phyloP scores from a whole-genome alignment of 2,329 filamentous ascomycete genomes.

The Claviceps sp. region DNA sequence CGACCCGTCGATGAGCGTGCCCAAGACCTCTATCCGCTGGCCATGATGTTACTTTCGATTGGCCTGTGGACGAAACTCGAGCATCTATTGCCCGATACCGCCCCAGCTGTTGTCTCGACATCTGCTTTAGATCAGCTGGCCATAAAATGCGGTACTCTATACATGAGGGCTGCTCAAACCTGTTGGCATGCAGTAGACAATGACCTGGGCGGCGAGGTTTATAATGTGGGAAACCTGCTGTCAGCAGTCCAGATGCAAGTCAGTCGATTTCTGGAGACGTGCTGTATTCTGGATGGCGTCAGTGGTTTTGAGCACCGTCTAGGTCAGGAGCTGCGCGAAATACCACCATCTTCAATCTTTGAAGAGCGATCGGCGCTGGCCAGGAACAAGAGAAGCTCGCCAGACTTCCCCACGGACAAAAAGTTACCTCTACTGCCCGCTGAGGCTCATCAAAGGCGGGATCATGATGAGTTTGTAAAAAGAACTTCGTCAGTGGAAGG shows the following conservation, averaged over 20 bases:
- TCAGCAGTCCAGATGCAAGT: slow-evolving; percentile 40
- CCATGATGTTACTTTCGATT: slow-evolving; percentile 59
- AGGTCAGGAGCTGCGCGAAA: slow-evolving; percentile 30
- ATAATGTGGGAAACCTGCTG: slow-evolving; percentile 34
- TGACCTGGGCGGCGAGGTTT: slow-evolving; percentile 33
- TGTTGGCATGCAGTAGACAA: slow-evolving; percentile 61
- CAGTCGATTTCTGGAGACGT: slow-evolving; percentile 47
- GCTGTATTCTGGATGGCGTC: slow-evolving; percentile 44
- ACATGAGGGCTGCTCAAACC: slow-evolving; percentile 60
- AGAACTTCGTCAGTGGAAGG: too few species aligned
- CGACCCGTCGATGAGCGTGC: slow-evolving; percentile 42
- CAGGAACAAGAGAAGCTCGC: slow-evolving; percentile 3
- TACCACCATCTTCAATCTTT: not conserved
- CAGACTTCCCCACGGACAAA: not conserved
- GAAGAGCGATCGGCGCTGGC: not conserved
- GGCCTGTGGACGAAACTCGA: slow-evolving; percentile 62
- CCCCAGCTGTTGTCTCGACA: slow-evolving; percentile 40
- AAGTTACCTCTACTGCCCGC: not conserved
- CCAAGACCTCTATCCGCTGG: slow-evolving; percentile 59
- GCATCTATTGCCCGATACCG: slow-evolving; percentile 29
- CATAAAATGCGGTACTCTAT: slow-evolving; percentile 57
- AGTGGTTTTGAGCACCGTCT: slow-evolving; percentile 42
- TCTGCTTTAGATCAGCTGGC: slow-evolving; percentile 50
- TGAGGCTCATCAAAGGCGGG: not conserved
- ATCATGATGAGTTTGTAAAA: not conserved